Evolutionary conservation across 805 yeast genomes (phyloP).

Genomic region (Danielia oregonensis): DNA sequence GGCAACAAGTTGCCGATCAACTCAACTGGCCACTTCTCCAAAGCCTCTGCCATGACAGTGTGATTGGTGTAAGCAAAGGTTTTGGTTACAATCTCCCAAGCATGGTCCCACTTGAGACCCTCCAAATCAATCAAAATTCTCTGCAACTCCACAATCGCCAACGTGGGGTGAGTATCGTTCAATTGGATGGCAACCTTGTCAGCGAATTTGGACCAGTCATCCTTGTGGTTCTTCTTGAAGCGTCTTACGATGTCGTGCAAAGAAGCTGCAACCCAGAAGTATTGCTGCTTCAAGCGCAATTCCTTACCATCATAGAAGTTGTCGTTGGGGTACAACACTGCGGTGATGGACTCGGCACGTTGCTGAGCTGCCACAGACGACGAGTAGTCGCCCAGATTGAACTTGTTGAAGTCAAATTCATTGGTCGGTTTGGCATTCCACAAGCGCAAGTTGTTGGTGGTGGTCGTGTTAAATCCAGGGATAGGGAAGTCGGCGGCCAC

Average conservation of each 20-base stretch:
- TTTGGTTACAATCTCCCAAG: constrained; percentile 77
- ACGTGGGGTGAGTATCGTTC: constrained; percentile 92
- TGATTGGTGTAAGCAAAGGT: constrained; percentile 94
- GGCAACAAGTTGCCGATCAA: constrained; percentile 77
- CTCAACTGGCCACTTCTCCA: constrained; percentile 93
- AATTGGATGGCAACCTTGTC: constrained; percentile 88
- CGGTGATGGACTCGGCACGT: constrained; percentile 86
- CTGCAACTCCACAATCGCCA: constrained; percentile 86
- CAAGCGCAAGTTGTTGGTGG: constrained; percentile 83
- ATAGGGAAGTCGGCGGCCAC: constrained; percentile 89
- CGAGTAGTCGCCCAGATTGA: constrained; percentile 86
- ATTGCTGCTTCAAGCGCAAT: constrained; percentile 89
- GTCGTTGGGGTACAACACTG: constrained; percentile 91
- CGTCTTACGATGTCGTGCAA: constrained; percentile 87
- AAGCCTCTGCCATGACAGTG: constrained; percentile 91
- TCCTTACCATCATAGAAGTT: constrained; percentile 90
- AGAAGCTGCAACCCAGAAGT: constrained; percentile 95
- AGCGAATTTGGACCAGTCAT: constrained; percentile 79
- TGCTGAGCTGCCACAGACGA: constrained; percentile 83
- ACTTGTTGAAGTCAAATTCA: constrained; percentile 87
- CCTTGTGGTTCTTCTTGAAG: constrained; percentile 67
- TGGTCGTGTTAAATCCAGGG: constrained; percentile 81
- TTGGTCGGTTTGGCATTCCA: constrained; percentile 90
- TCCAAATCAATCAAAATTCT: constrained; percentile 83
- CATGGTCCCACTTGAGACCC: constrained; percentile 73